Conservation (phyloP, 1,139 yeast species). For the Candida pseudoviswanathii region DNA sequence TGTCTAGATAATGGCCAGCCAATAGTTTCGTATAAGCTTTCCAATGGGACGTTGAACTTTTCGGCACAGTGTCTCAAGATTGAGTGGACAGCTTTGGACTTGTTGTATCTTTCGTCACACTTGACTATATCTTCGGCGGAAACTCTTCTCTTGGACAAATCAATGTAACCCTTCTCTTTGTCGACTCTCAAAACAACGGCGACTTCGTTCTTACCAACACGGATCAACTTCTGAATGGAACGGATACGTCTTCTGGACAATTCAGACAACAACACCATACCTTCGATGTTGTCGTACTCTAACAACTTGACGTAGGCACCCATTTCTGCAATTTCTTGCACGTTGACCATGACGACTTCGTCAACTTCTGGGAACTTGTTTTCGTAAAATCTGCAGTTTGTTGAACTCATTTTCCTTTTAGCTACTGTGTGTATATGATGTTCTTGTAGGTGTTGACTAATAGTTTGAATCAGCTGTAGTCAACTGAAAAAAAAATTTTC, state of each 20-base stretch:
- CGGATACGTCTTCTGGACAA: slow-evolving; percentile 98
- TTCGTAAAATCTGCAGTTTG: slow-evolving; percentile 95
- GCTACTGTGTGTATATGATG: not conserved
- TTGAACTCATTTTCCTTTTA: slow-evolving; percentile 62
- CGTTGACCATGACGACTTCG: slow-evolving; percentile 98
- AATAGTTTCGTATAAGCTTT: slow-evolving; percentile 78
- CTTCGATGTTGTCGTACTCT: slow-evolving; percentile 97
- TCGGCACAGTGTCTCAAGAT: slow-evolving; percentile 98
- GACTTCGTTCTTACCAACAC: slow-evolving; percentile 98
- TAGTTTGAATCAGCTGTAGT: not conserved
- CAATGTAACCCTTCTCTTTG: slow-evolving; percentile 97
- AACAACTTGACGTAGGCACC: slow-evolving; percentile 94
- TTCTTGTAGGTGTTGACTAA: not conserved
- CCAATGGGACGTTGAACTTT: slow-evolving; percentile 86
- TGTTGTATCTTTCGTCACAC: slow-evolving; percentile 97
- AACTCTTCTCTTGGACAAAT: slow-evolving; percentile 95
- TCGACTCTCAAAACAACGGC: slow-evolving; percentile 99
- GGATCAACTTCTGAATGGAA: slow-evolving; percentile 93
- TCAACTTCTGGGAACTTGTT: slow-evolving; percentile 99
- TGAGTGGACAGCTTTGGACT: slow-evolving; percentile 96
- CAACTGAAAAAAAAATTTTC: slow-evolving; percentile 1
- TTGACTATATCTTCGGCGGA: slow-evolving; percentile 96
- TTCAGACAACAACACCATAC: slow-evolving; percentile 96
- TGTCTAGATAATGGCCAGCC: slow-evolving; percentile 98
- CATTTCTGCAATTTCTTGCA: slow-evolving; percentile 97